Evolutionary conservation across 2,329 filamentous ascomycete species (phyloP), one percentile per base, ranked within the genome.

Genomic region (Neocatenulostroma microsporum): DNA sequence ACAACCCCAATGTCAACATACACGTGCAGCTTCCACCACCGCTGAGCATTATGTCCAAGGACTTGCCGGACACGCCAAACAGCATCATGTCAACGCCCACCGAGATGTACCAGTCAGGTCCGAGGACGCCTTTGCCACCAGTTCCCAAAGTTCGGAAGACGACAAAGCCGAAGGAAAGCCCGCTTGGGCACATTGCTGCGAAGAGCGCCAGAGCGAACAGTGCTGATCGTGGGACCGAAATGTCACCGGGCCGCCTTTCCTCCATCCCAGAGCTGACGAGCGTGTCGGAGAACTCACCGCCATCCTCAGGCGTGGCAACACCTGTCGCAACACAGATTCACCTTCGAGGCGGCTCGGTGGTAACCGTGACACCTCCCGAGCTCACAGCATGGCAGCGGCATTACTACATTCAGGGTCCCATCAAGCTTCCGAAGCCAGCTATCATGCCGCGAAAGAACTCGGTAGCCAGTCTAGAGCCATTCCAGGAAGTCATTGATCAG

Each of bases 371-470:
- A 17, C 50, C 57, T 10, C 57, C 54, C 2, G 60, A 62, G 39
- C 35, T 53, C 12, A 56, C 50, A 4, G 51, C 58, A 18, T 62
- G 55, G 55, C 43, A 55, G 34, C 46, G 49, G 7, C 49, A 55
- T 8, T 38, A 61, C 11, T 68, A 68, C 47, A 40, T 64, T 17
- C 61, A 64, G 23, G 65, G 64, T 8, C 59, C 60, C 1, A 66
- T 68, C 33, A 54, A 54, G 36, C 48, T 67, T n/a, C 59, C 57
- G 20, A 55, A 56, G 17, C 56, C 46, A 20, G 45, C 25, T 0
- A 54, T 55, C 4, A 46, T 57, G 40, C 54, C 56, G 12, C 54
- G 61, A n/a, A 62, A 56, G 51, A 58, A 59, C 24, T 64, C 61
- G 9, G 53, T 65, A 10, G 62, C 62, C 15, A 63, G 53, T 13